Evolutionary conservation across 306 rosid species (phyloP).

Genomic region (Fragaria ananassa): DNA sequence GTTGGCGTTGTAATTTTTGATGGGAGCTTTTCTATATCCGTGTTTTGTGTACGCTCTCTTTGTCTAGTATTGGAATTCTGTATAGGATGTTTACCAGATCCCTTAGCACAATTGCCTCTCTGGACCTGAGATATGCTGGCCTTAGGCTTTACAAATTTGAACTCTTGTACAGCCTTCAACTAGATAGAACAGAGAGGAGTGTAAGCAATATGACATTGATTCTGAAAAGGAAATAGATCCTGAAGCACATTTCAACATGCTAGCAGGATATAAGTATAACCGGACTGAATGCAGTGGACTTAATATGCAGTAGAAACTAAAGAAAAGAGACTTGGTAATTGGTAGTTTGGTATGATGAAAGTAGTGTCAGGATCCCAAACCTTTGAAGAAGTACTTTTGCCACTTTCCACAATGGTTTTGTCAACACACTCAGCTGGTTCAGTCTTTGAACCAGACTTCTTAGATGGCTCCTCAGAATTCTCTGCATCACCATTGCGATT

Average conservation of each 20-base stretch:
- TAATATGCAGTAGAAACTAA: background rate
- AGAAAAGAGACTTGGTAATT: background rate
- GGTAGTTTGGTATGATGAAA: background rate
- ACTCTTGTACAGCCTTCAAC: slow-evolving; percentile 36
- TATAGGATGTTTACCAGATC: slow-evolving; percentile 24
- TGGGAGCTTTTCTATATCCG: slow-evolving; percentile 23
- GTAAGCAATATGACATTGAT: slow-evolving; percentile 3
- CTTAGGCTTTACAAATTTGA: slow-evolving; percentile 27
- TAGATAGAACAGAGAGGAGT: slow-evolving; percentile 5
- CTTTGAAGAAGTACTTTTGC: slow-evolving; percentile 36
- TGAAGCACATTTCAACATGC: background rate
- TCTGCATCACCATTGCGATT: slow-evolving; percentile 7
- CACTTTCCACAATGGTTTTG: slow-evolving; percentile 31
- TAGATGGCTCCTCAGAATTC: slow-evolving; percentile 31
- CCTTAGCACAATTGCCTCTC: slow-evolving; percentile 31
- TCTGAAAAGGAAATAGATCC: background rate
- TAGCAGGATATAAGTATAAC: background rate
- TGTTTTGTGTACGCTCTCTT: slow-evolving; percentile 38
- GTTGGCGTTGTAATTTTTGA: slow-evolving; percentile 31
- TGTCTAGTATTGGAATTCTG: slow-evolving; percentile 27
- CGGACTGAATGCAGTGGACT: background rate
- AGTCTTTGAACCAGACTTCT: slow-evolving; percentile 19
- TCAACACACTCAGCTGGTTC: slow-evolving; percentile 28
- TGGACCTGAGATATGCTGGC: slow-evolving; percentile 24
- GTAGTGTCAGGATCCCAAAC: slow-evolving; percentile 27